Evolutionary conservation across 2,329 filamentous ascomycete species (phyloP), one percentile per base, ranked within the genome.

Genomic region (Macroventuria anomochaeta): DNA sequence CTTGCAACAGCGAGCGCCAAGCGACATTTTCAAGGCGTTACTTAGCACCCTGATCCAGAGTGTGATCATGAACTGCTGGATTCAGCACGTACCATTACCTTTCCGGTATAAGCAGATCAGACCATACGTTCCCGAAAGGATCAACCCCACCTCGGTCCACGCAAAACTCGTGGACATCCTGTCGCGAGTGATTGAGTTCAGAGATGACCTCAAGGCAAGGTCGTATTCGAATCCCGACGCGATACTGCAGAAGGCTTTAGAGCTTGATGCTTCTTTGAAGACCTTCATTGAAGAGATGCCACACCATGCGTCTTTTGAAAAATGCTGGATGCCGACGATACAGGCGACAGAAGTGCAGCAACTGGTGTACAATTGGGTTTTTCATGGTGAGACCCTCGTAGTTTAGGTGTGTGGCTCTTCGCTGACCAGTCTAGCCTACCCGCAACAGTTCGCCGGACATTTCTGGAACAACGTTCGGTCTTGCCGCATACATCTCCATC

Each of bases 401-500:
- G 2, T 5, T 28, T 5, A 25, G 5, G 3, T 12, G 18, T 7
- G 11, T 33, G 3, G 11, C 15, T 5, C 4, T 25, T 32, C 2
- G 47, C 53, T 57, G 29, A 60, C 31, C 5, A n/a, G n/a, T 17
- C 15, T 7, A 63, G 60, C 62, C 11, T 65, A 67, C 26, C 55
- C 60, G 7, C 56, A 56, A 34, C 60, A 55, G 4, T 61, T 65
- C 12, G 58, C 61, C 1, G 64, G 65, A 12, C 63, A 65, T 46
- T 33, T 68, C 2, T 69, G 64, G 67, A 70, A 70, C 40, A 67
- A 62, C 17, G 42, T 64, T 8, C 63, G 65, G 11, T 58, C 58
- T 5, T 58, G 52, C n/a, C 63, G 64, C 36, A 46, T 70, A 6
- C 62, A 66, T 17, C 51, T 69, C 6, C 65, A 68, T 28, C 58